phyloP scores from a whole-genome alignment of 2,329 filamentous ascomycete genomes.

The Cercospora zeae-maydis region DNA sequence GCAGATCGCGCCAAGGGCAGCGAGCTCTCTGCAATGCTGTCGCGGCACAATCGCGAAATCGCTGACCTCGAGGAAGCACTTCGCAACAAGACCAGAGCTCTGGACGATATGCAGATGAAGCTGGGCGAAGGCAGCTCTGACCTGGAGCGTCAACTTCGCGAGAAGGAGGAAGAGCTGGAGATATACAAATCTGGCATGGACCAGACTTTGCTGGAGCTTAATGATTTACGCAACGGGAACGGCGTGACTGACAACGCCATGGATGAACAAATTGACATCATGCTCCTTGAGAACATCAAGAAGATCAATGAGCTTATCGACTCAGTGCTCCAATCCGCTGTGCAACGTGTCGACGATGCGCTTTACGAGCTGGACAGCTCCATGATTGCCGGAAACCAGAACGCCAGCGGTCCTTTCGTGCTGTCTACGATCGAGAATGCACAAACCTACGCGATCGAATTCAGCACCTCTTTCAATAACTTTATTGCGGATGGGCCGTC shows the following conservation, averaged over 20 bases:
- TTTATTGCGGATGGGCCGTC: conserved; percentile 96
- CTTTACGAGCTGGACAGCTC: conserved; percentile 95
- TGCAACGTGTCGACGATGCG: conserved; percentile 91
- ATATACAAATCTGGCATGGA: conserved; percentile 99
- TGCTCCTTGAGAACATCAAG: conserved; percentile 79
- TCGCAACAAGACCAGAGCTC: conserved; percentile 75
- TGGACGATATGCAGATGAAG: conserved; percentile 79
- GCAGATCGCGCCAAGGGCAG: conserved; percentile 89
- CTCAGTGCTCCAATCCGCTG: conserved; percentile 87
- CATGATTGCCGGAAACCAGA: conserved; percentile 98
- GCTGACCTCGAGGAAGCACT: conserved; percentile 92
- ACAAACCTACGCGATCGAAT: conserved; percentile 89
- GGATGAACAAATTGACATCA: conserved; percentile 85
- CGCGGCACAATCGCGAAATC: conserved; percentile 96
- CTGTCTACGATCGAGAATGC: conserved; percentile 97
- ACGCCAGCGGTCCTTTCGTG: conserved; percentile 89
- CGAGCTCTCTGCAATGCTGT: conserved; percentile 88
- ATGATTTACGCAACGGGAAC: conserved; percentile 67
- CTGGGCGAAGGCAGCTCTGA: conserved; percentile 78
- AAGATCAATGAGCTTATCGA: conserved; percentile 98
- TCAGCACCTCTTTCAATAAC: conserved; percentile 96
- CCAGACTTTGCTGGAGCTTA: conserved; percentile 86
- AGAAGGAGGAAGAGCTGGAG: conserved; percentile 97
- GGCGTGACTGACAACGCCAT: conserved; percentile 71
- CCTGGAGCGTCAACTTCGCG: conserved; percentile 76